Evolutionary conservation across 805 yeast species (phyloP), one percentile per base, ranked within the genome.

Genomic region (Ogataea neopini): DNA sequence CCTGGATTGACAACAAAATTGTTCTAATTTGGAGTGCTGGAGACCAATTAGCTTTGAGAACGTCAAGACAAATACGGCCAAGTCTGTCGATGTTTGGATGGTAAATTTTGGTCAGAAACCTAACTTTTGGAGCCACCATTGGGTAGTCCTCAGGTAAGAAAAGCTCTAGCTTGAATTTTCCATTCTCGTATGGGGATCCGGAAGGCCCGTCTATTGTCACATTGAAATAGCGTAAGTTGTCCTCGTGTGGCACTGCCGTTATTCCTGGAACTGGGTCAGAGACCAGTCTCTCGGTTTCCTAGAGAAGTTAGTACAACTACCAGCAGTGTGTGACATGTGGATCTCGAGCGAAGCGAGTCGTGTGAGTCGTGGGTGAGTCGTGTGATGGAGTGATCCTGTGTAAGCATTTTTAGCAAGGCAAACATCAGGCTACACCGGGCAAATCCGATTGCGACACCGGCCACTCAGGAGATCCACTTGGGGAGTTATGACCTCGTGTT

Each of bases 201-300:
- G 78, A 74, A 8, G 99, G 99, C 0, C 99, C 99, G 50, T 88
- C 89, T 51, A 94, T 85, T 1, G 88, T 81, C 20, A 94, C 99
- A 54, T 89, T 88, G 61, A 94, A 94, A 66, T 92, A 89, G 57
- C 99, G 80, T 54, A 94, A 73, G 67, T 94, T 94, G 53, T 91
- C 97, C 48, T 92, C 98, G 50, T 88, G 95, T 6, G 99, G 99
- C 23, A 74, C 78, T 1, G 98, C 99, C 0, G 84, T 78, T 59
- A 94, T 94, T 2, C 98, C 99, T 3, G 97, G 96, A 1, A 92
- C 98, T 1, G 99, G 98, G 60, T 94, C 99, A 32, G 89, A 83
- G 19, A 85, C 85, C 34, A 94, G 73, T 53, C 97, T 76, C 64
- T 94, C 97, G 9, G 98, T 92, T 70, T 94, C 99, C 84, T 83